These are phyloP conservation scores for Davidsoniella virescens DNA, from an alignment of 2,329 filamentous ascomycete genomes.

Conservation along the genomic window DNA sequence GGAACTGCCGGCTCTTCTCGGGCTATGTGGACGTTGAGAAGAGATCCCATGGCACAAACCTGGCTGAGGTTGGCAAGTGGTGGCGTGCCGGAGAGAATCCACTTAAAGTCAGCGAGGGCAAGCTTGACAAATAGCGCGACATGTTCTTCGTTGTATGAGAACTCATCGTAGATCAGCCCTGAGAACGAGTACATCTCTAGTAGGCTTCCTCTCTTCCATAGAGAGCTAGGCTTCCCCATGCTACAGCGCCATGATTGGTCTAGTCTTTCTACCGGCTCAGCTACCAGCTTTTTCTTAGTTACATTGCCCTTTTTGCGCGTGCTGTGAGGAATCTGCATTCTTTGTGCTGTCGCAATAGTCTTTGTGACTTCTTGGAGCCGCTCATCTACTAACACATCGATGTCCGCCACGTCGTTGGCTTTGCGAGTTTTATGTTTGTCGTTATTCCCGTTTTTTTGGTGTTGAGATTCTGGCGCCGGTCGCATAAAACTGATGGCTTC, in stretches of 20 bases:
- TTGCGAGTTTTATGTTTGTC: neutral
- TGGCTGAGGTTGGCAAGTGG: slow-evolving; percentile 22
- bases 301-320: neutral
- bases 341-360: neutral
- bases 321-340: slow-evolving; percentile 3
- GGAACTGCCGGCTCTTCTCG: slow-evolving; percentile 20
- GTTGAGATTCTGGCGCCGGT: neutral
- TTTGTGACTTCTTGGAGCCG: neutral
- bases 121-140: slow-evolving; percentile 21
- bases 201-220: slow-evolving; percentile 14
- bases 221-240: neutral
- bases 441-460: neutral
- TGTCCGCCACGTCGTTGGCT: neutral
- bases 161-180: slow-evolving; percentile 28
- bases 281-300: neutral
- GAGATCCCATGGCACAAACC: slow-evolving; percentile 21
- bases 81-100: slow-evolving; percentile 29
- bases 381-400: neutral
- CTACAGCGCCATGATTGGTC: neutral
- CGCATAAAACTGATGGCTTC: slow-evolving; percentile 4
- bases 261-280: neutral
- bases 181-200: slow-evolving; percentile 25
- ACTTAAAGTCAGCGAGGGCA: slow-evolving; percentile 22
- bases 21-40: slow-evolving; percentile 25
- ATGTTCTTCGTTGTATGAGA: slow-evolving; percentile 23